Percentiles rank a stretch among this genome's conserved stretches.
Evolutionary conservation across 805 yeast genomes (phyloP).

Genomic region (Candida krabiensis): DNA sequence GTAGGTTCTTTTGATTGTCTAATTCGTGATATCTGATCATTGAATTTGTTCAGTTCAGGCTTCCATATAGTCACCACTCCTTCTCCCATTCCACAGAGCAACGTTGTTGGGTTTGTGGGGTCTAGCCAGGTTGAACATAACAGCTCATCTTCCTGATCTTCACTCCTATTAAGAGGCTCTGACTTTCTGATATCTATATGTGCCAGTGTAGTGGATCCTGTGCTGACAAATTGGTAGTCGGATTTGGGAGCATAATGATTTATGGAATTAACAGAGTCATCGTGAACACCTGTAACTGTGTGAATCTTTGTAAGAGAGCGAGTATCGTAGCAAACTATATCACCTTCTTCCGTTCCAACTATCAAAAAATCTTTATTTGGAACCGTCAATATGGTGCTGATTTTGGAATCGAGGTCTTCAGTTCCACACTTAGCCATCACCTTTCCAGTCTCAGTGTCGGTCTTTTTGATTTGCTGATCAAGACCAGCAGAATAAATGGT

Average conservation of each 20-base stretch:
- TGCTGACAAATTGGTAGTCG: slow-evolving; percentile 73
- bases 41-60: slow-evolving; percentile 61
- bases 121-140: slow-evolving; percentile 71
- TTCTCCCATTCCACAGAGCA: slow-evolving; percentile 84
- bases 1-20: slow-evolving; percentile 63
- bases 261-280: slow-evolving; percentile 77
- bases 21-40: slow-evolving; percentile 79
- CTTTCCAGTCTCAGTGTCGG: slow-evolving; percentile 69
- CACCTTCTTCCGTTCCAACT: slow-evolving; percentile 70
- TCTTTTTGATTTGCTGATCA: slow-evolving; percentile 77
- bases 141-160: slow-evolving; percentile 94
- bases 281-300: slow-evolving; percentile 58
- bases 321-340: slow-evolving; percentile 62
- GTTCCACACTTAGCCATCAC: slow-evolving; percentile 54
- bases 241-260: slow-evolving; percentile 67
- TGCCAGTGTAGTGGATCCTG: slow-evolving; percentile 80
- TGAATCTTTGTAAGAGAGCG: slow-evolving; percentile 47
- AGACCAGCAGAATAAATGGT: slow-evolving; percentile 70
- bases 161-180: slow-evolving; percentile 60
- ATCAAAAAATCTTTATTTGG: slow-evolving; percentile 50
- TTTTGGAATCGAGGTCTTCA: slow-evolving; percentile 17
- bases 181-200: slow-evolving; percentile 73
- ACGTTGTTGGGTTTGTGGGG: slow-evolving; percentile 47
- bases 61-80: slow-evolving; percentile 90
- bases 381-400: slow-evolving; percentile 46